Conservation (phyloP, 768 basidiomycete genomes). For the Pulveroboletus ravenelii region DNA sequence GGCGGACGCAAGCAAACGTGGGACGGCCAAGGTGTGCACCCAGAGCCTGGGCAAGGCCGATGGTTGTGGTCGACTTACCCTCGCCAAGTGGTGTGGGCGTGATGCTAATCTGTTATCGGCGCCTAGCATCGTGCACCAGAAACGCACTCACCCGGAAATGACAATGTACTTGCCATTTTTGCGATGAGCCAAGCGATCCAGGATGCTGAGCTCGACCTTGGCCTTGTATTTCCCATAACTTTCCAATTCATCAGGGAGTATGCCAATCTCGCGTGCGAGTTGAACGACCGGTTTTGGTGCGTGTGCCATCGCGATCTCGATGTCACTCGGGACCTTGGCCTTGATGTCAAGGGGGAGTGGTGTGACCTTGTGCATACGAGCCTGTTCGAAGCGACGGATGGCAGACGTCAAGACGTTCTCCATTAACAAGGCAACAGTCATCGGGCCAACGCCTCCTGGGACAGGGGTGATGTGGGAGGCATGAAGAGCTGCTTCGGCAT, state of each 20-base stretch:
- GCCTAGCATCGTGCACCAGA: not conserved
- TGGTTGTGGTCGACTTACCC: constrained; percentile 97
- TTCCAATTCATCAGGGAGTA: constrained; percentile 84
- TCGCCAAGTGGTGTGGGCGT: constrained; percentile 96
- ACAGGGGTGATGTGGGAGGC: constrained; percentile 96
- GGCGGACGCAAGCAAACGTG: constrained; percentile 93
- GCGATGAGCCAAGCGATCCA: constrained; percentile 79
- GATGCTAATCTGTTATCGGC: constrained; percentile 47
- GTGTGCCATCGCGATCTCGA: constrained; percentile 94
- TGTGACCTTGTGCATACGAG: constrained; percentile 61
- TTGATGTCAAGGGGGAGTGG: constrained; percentile 77
- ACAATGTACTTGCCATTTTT: constrained; percentile 95
- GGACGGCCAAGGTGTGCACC: constrained; percentile 91
- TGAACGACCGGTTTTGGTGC: constrained; percentile 83
- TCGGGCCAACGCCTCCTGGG: constrained; percentile 98
- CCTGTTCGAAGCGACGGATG: constrained; percentile 70
- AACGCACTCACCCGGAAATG: constrained; percentile 68
- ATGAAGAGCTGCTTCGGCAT: constrained; percentile 62
- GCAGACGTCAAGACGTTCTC: constrained; percentile 86
- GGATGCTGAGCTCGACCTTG: constrained; percentile 86
- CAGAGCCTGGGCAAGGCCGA: constrained; percentile 93
- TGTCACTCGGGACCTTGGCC: constrained; percentile 90
- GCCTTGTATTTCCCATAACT: constrained; percentile 96
- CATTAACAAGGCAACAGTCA: constrained; percentile 99
- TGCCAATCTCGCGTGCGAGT: constrained; percentile 84